Conservation (phyloP, 2,329 filamentous ascomycete species). For the Fusarium dimerum region DNA sequence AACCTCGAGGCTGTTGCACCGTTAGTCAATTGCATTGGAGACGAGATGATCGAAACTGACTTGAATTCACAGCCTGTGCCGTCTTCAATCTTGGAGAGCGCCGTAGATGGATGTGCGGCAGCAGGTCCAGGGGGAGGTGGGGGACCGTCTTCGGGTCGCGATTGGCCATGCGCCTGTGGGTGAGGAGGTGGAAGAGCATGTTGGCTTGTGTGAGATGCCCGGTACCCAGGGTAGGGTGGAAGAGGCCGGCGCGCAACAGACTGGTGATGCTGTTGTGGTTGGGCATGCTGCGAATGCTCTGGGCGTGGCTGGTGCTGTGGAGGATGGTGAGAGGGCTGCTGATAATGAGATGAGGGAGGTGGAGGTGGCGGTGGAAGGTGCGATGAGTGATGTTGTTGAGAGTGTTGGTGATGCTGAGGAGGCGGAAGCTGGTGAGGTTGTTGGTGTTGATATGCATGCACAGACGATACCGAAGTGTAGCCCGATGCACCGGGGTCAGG, state of each 20-base stretch:
- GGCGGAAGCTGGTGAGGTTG: slow-evolving; percentile 16
- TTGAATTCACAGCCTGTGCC: slow-evolving; percentile 37
- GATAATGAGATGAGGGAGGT: slow-evolving; percentile 2
- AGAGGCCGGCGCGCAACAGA: slow-evolving; percentile 5
- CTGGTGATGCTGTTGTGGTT: slow-evolving; percentile 1
- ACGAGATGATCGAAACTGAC: slow-evolving; percentile 23
- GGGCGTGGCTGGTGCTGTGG: slow-evolving; percentile 6
- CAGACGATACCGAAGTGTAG: slow-evolving; percentile 27
- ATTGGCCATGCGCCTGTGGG: slow-evolving; percentile 23
- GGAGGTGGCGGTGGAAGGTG: slow-evolving; percentile 20
- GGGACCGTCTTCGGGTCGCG: slow-evolving; percentile 26
- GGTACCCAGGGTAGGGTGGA: slow-evolving; percentile 23
- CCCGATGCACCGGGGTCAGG: slow-evolving; percentile 17
- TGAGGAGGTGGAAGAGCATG: slow-evolving; percentile 27
- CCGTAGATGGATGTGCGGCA: slow-evolving; percentile 21
- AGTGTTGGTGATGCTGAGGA: slow-evolving; percentile 21
- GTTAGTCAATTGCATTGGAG: neutral
- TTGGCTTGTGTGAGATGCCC: slow-evolving; percentile 26
- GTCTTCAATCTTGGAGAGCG: slow-evolving; percentile 38
- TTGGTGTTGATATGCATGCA: slow-evolving; percentile 25
- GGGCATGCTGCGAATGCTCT: neutral
- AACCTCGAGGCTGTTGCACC: slow-evolving; percentile 63
- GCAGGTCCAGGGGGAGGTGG: slow-evolving; percentile 15
- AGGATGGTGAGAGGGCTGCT: slow-evolving; percentile 4
- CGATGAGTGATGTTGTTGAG: slow-evolving; percentile 23